Evolutionary conservation across 2,329 filamentous ascomycete genomes (phyloP).

Genomic region (Pseudogymnoascus sp.): DNA sequence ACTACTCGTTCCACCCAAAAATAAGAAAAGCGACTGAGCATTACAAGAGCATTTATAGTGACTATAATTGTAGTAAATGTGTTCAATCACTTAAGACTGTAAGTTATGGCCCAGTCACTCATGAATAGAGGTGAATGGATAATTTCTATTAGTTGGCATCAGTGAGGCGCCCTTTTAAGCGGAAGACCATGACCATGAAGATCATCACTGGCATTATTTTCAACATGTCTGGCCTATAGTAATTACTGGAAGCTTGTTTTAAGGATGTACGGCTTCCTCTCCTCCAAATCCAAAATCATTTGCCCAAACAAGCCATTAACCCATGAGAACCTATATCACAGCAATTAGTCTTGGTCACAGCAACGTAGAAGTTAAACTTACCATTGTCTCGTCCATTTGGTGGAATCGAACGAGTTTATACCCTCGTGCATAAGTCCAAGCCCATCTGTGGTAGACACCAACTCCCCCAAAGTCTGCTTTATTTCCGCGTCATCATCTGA

Average conservation of each 20-base stretch:
- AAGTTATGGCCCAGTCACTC: too few relatives aligned
- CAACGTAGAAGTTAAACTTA: background rate
- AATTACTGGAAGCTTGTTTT: conserved; percentile 40
- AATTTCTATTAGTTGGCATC: too few relatives aligned
- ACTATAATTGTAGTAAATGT: too few relatives aligned
- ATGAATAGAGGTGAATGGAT: too few relatives aligned
- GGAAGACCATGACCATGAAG: background rate
- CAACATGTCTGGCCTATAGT: too few relatives aligned
- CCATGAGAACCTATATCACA: conserved; percentile 57
- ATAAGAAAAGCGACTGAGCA: too few relatives aligned
- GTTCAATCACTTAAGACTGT: too few relatives aligned
- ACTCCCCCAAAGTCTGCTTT: conserved; percentile 21
- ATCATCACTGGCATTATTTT: background rate
- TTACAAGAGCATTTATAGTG: too few relatives aligned
- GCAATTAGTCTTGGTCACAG: background rate
- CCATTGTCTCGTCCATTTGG: conserved; percentile 39
- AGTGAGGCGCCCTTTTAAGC: background rate
- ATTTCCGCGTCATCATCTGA: conserved; percentile 32
- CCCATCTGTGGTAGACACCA: conserved; percentile 22
- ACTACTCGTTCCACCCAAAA: too few relatives aligned
- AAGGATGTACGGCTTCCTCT: conserved; percentile 62
- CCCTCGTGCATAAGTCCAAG: conserved; percentile 44
- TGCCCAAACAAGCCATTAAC: conserved; percentile 84
- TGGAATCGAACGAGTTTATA: conserved; percentile 36
- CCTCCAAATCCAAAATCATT: conserved; percentile 67